Evolutionary conservation across 768 basidiomycete species (phyloP).

Genomic region (Xanthoconium stramineum): DNA sequence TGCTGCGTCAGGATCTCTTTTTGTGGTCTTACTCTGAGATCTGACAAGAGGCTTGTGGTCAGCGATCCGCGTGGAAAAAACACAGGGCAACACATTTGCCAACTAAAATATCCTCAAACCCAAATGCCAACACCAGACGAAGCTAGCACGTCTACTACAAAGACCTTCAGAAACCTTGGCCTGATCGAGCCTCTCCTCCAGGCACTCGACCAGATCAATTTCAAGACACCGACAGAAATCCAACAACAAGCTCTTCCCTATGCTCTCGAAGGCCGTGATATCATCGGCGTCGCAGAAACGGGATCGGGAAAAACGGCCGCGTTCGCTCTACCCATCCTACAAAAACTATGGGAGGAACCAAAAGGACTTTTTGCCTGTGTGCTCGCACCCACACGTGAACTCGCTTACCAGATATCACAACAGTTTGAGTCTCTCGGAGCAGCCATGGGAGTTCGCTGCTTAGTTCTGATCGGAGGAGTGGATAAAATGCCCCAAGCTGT

Average conservation of each 20-base stretch:
- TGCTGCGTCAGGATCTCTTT: neutral
- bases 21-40: neutral
- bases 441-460: constrained; percentile 87
- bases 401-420: constrained; percentile 98
- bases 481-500: constrained; percentile 89
- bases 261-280: constrained; percentile 88
- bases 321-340: constrained; percentile 92
- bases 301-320: constrained; percentile 98
- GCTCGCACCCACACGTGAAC: constrained; percentile 94
- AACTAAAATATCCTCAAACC: neutral
- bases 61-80: constrained; percentile 13
- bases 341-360: constrained; percentile 95
- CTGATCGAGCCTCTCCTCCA: constrained; percentile 87
- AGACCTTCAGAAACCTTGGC: constrained; percentile 79
- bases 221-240: constrained; percentile 86
- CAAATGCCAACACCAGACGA: constrained; percentile 65
- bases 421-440: constrained; percentile 92
- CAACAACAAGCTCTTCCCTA: constrained; percentile 82
- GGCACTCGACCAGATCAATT: constrained; percentile 78
- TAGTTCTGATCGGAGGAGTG: constrained; percentile 93
- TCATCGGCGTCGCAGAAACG: constrained; percentile 97
- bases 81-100: no score
- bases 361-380: constrained; percentile 91
- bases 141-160: constrained; percentile 44
- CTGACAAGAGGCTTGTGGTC: neutral